Evolutionary conservation across 192 early-diverging fungal species (phyloP), one percentile per base, ranked within the genome.

Genomic region (Linnemannia elongata): DNA sequence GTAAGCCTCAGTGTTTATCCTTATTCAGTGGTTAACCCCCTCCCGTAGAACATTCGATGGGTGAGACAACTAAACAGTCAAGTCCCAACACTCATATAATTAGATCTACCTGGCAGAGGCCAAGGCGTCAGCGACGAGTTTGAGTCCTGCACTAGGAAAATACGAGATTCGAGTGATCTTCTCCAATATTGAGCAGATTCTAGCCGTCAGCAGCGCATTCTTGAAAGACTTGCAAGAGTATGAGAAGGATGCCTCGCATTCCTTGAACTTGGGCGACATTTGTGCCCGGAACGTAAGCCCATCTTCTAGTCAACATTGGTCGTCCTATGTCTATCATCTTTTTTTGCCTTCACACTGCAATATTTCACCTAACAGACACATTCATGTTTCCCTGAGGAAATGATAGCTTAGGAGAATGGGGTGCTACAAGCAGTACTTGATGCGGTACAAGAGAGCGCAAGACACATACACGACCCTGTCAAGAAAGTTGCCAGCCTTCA

Each of bases 151-250:
- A 6, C 20, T 76, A 3, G 74, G 82, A 54, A 83, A 83, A 44
- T 83, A 83, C 24, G 82, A 83, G 76, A 69, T 83, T 4, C 72
- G 76, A 20, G 55, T 78, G 4, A 83, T 83, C 4, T 83, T 83
- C 30, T 83, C 82, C n/a, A 83, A 83, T 36, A 83, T 83, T 45
- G 75, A 83, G 12, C 68, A 83, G n/a, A 78, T 83, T 27, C 20
- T 73, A 35, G 20, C 71, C 6, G 82, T 49, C 38, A 83, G 82
- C n/a, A 55, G 71, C 30, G 72, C 70, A 0, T 83, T 83, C 54
- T 17, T 83, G 41, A 83, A 74, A 12, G 72, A 83, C 45, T 45
- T 83, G 35, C 68, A 45, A 13, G 82, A 44, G 24, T 83, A 83
- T 17, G 75, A 83, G 38, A 76, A 47, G 7, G 41, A 35, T 7